Evolutionary conservation across 352 stramenopile genomes (phyloP).

Genomic region (Phytophthora lateralis): DNA sequence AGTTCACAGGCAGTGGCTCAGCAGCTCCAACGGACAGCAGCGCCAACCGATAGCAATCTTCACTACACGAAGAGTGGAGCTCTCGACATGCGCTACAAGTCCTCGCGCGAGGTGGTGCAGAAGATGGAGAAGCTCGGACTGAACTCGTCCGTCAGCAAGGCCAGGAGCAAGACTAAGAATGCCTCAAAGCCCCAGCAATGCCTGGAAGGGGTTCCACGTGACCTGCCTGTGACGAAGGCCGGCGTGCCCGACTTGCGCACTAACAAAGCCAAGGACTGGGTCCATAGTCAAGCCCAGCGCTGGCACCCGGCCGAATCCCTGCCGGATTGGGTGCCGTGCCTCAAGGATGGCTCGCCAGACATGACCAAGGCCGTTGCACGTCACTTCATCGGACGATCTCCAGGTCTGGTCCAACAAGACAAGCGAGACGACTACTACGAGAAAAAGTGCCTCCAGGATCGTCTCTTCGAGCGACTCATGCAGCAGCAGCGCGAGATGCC

Average conservation of each 20-base stretch:
- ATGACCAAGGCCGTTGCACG: constrained; percentile 32
- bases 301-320: constrained; percentile 32
- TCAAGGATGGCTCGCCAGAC: constrained; percentile 41
- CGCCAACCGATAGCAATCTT: constrained; percentile 7
- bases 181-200: constrained; percentile 11
- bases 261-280: constrained; percentile 30
- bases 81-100: constrained; percentile 38
- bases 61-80: constrained; percentile 31
- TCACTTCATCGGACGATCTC: constrained; percentile 30
- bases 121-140: constrained; percentile 29
- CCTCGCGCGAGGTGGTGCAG: constrained; percentile 23
- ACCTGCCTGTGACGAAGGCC: constrained; percentile 32
- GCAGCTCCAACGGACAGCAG: constrained; percentile 16
- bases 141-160: not conserved
- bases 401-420: constrained; percentile 18
- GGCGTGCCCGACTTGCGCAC: constrained; percentile 35
- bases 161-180: constrained; percentile 8
- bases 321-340: constrained; percentile 28
- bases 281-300: constrained; percentile 29
- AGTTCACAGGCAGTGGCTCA: constrained; percentile 26
- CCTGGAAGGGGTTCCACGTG: constrained; percentile 12
- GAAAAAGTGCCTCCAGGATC: constrained; percentile 17
- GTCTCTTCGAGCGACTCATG: constrained; percentile 21
- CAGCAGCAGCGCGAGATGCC: constrained; percentile 16
- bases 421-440: constrained; percentile 34